These are phyloP conservation scores for Termitomyces sp. DNA, from an alignment of 768 basidiomycete genomes.

Conservation along the genomic window DNA sequence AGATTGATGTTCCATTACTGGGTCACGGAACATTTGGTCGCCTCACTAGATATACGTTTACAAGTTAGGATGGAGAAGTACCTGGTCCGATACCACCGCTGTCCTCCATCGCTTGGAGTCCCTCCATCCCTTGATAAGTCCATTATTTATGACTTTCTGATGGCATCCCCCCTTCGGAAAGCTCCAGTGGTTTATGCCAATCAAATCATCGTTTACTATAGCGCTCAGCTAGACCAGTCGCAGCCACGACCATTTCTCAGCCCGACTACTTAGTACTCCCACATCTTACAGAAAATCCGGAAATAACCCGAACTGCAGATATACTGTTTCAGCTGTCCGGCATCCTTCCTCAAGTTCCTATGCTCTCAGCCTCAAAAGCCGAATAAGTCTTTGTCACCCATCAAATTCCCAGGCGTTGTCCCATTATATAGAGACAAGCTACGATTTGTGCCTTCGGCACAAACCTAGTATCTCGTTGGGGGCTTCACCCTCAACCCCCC, in stretches of 20 bases:
- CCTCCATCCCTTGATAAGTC: neutral
- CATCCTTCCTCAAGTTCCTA: neutral
- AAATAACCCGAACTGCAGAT: neutral
- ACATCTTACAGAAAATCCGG: neutral
- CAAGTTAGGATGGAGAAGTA: neutral
- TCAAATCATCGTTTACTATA: neutral
- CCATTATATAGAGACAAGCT: no score
- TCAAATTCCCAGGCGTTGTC: no score
- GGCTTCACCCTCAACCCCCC: no score
- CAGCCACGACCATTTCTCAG: neutral
- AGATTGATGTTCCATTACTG: neutral
- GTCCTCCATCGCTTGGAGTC: neutral
- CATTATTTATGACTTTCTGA: neutral
- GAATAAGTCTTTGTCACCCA: no score
- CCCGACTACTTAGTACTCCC: no score
- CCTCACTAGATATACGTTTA: neutral
- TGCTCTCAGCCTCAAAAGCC: no score
- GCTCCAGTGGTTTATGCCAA: neutral
- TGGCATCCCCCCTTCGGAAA: neutral
- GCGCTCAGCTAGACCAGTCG: neutral
- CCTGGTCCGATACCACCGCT: neutral
- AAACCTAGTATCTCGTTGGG: no score
- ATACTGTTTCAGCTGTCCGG: neutral
- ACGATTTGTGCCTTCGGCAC: no score
- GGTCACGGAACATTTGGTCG: no score